Conservation (phyloP, 2,329 filamentous ascomycete species). For the Monilinia vaccinii-corymbosi region DNA sequence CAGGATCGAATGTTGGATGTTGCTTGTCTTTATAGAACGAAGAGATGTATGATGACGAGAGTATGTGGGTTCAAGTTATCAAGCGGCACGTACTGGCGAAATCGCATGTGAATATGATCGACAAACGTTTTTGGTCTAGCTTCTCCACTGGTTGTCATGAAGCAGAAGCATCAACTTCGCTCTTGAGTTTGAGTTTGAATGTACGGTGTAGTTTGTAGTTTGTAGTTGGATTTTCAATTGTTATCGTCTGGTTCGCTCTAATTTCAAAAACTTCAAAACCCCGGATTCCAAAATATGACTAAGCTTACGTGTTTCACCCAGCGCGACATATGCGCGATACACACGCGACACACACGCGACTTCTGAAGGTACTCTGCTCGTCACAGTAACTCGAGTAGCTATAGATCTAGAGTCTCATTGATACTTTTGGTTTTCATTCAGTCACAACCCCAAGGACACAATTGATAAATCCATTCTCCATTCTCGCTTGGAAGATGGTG, state of each 20-base stretch:
- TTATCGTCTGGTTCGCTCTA: background rate
- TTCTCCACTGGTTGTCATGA: background rate
- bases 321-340: background rate
- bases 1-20: background rate
- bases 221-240: background rate
- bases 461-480: background rate
- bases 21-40: background rate
- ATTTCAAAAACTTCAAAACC: background rate
- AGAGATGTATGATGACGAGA: background rate
- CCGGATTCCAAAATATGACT: slow-evolving; percentile 5
- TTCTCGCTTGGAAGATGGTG: slow-evolving; percentile 5
- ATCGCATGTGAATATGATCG: background rate
- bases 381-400: too few species aligned
- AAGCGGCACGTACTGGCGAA: background rate
- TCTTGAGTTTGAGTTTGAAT: background rate
- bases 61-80: background rate
- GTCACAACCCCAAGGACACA: background rate
- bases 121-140: background rate
- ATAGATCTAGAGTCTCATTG: too few species aligned
- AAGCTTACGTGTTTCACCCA: background rate
- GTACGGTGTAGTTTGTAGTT: too few species aligned
- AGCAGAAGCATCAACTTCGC: background rate
- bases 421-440: background rate
- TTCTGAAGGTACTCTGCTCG: background rate
- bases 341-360: slow-evolving; percentile 1